These are phyloP conservation scores for Sugiyamaella boreocaroliniensis DNA, from an alignment of 805 yeast genomes.

Conservation along the genomic window DNA sequence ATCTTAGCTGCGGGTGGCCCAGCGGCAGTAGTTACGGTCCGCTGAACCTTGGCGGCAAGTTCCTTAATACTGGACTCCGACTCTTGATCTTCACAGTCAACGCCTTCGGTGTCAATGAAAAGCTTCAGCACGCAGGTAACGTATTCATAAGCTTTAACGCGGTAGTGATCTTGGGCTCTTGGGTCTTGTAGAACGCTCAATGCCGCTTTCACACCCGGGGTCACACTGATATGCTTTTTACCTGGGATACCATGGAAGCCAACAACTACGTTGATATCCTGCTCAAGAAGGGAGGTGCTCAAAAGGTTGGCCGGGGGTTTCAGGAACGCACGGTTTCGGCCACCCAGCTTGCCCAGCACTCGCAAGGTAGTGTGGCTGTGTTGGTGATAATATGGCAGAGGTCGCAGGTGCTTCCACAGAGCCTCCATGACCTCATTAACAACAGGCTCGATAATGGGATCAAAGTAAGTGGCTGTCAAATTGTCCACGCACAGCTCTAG, in stretches of 20 bases:
- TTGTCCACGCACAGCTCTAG: conserved; percentile 94
- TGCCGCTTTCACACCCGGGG: conserved; percentile 80
- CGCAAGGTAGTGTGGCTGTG: conserved; percentile 92
- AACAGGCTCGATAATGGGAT: conserved; percentile 94
- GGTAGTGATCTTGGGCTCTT: conserved; percentile 49
- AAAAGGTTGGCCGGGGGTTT: conserved; percentile 65
- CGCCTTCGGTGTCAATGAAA: conserved; percentile 50
- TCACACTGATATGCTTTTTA: conserved; percentile 64
- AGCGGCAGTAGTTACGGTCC: neutral
- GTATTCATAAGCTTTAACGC: conserved; percentile 72
- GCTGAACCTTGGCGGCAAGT: conserved; percentile 9
- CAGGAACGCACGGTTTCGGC: conserved; percentile 83
- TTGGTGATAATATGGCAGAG: conserved; percentile 90
- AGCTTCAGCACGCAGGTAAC: conserved; percentile 59
- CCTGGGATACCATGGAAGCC: conserved; percentile 60
- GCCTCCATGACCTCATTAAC: conserved; percentile 92
- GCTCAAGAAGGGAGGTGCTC: conserved; percentile 45
- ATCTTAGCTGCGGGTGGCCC: conserved; percentile 34
- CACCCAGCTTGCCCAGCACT: conserved; percentile 91
- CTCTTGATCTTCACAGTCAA: conserved; percentile 35
- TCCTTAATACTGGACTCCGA: conserved; percentile 18
- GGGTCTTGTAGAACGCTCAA: conserved; percentile 66
- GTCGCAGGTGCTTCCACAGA: conserved; percentile 81
- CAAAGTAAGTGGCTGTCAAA: conserved; percentile 91
- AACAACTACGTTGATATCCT: conserved; percentile 63